A percentile compares a stretch with the other conserved stretches of the same genome.
Conservation (phyloP, 2,329 filamentous ascomycete genomes). For the Spiromastix sp. region DNA sequence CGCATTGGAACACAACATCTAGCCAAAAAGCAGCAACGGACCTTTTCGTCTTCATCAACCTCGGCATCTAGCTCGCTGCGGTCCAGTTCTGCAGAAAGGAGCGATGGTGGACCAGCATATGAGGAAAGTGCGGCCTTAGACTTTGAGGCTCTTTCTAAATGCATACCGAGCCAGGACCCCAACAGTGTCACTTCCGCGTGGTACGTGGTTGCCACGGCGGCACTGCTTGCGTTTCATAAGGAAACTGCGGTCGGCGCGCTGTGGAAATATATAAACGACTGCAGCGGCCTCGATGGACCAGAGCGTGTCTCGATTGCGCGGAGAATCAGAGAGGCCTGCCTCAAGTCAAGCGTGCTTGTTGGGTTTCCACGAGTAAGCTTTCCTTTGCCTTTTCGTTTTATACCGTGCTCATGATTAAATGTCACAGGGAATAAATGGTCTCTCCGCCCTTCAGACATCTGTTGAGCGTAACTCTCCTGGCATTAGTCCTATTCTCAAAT, state of each 20-base stretch:
- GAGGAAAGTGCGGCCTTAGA: background rate
- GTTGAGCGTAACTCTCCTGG: slow-evolving; percentile 11
- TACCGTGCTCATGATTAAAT: background rate
- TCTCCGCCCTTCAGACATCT: slow-evolving; percentile 15
- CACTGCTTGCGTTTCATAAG: slow-evolving; percentile 17
- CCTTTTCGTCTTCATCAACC: background rate
- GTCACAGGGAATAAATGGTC: slow-evolving; percentile 17
- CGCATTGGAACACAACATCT: background rate
- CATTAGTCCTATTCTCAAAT: slow-evolving; percentile 8
- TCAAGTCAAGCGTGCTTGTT: slow-evolving; percentile 20
- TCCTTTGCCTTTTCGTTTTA: background rate
- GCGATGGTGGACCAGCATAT: no score
- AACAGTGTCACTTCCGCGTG: slow-evolving; percentile 12
- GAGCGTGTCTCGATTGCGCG: slow-evolving; percentile 12
- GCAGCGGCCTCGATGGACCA: slow-evolving; percentile 1
- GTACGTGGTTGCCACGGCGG: slow-evolving; percentile 18
- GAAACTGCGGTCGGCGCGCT: slow-evolving; percentile 16
- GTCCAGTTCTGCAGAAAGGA: background rate
- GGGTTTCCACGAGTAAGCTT: slow-evolving; percentile 19
- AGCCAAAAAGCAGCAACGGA: background rate
- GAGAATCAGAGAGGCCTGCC: slow-evolving; percentile 17
- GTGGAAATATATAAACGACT: slow-evolving; percentile 15
- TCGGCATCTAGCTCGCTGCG: background rate
- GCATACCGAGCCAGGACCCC: slow-evolving; percentile 1
- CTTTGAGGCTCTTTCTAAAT: slow-evolving; percentile 1